Evolutionary conservation across 2,329 filamentous ascomycete genomes (phyloP), one percentile per base, ranked within the genome.

Genomic region (Fusarium brevicatenulatum): DNA sequence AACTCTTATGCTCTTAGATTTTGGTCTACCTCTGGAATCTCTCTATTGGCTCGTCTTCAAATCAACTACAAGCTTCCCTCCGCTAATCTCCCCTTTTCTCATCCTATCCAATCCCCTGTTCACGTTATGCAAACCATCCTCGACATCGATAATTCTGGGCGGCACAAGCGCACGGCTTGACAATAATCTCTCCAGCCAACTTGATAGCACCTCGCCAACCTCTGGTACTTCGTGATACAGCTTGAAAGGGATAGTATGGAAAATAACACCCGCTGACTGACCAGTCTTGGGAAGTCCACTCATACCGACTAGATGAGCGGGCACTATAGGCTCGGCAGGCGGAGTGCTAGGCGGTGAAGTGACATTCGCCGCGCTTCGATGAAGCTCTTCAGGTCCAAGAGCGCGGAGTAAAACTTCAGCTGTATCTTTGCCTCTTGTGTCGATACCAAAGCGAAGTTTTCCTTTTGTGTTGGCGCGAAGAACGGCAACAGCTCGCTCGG

Each of bases 161-260:
- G 91, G 85, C 9, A 84, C 81, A 7, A 95, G 76, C 1, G 85
- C 78, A 0, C 85, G 84, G 1, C 85, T 82, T 13, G 86, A 83
- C 11, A 95, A 80, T n/a, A 95, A 80, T 30, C 85, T 82, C 78
- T 94, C 92, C 32, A 94, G 82, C 92, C 92, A 95, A 3, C 83
- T 78, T 18, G 90, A 89, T 60, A 94, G 78, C 1, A 85, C 85
- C 70, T 90, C 87, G 0, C 93, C 93, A 0, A 94, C 84, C 4
- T 85, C 84, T 0, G 89, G 87, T 0, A 91, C 86, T 65, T 92
- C 90, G 77, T 95, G 93, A 76, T 93, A 95, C 8, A 93, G 77
- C 80, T 95, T 95, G 69, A 95, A 93, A 0, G 92, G 92, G 0
- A 95, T 90, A 0, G 85, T 89, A 76, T 94, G 92, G 63, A 90